These are phyloP conservation scores for Blakeslea trispora DNA, from an alignment of 371 early-diverging fungal genomes.

Conservation along the genomic window DNA sequence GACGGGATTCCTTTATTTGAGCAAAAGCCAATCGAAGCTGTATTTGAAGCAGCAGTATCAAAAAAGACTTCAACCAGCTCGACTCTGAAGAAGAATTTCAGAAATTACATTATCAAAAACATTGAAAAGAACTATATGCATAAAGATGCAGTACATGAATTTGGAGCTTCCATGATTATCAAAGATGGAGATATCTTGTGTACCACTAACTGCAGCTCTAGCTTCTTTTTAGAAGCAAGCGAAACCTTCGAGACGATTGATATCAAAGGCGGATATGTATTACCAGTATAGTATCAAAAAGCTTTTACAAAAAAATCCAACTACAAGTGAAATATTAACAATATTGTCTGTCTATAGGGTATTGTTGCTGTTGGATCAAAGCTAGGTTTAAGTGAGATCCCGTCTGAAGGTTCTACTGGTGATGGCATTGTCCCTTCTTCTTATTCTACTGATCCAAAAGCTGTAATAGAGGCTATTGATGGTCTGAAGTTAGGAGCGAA, in stretches of 20 bases:
- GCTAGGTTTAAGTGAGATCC: constrained; percentile 63
- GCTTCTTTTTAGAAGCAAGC: background rate
- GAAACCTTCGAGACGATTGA: constrained; percentile 21
- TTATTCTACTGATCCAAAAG: constrained; percentile 26
- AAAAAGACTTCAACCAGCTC: constrained; percentile 3
- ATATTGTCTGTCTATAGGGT: constrained; percentile 35
- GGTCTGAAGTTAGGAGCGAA: constrained; percentile 61
- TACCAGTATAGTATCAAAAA: constrained; percentile 28
- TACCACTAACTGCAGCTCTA: background rate
- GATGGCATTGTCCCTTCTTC: constrained; percentile 48
- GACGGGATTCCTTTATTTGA: constrained; percentile 66
- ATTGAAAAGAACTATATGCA: background rate
- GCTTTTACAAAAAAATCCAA: background rate
- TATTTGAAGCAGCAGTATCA: background rate
- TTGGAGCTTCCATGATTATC: background rate
- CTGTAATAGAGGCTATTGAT: constrained; percentile 52
- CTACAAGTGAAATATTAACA: too few relatives aligned
- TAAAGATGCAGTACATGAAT: background rate
- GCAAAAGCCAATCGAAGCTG: constrained; percentile 26
- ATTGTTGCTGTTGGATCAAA: constrained; percentile 55
- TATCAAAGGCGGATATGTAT: constrained; percentile 38
- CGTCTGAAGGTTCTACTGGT: constrained; percentile 52
- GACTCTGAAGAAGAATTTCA: too few relatives aligned
- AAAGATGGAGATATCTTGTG: background rate
- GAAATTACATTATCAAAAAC: constrained; percentile 22